Percentiles rank a stretch among this genome's conserved stretches.
These are phyloP conservation scores for Carex cristatella DNA, from an alignment of 176 grass and related monocot species.

Conservation along the genomic window DNA sequence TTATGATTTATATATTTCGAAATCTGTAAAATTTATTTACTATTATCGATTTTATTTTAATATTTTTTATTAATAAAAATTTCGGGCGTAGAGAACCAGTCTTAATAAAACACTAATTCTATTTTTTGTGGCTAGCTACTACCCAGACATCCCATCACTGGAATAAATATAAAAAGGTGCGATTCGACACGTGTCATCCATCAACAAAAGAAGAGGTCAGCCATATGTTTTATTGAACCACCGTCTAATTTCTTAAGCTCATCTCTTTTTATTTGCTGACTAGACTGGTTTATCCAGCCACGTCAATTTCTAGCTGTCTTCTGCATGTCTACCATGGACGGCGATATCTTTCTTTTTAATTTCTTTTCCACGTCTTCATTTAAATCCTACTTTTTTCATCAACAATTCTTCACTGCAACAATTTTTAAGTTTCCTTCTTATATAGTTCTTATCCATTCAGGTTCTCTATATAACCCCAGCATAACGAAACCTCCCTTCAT, in stretches of 20 bases:
- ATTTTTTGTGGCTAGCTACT: not conserved
- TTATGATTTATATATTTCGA: too few species aligned
- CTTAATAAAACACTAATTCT: not conserved
- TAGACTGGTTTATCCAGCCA: slow-evolving; percentile 17
- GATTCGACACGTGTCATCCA: slow-evolving; percentile 3
- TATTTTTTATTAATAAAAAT: too few species aligned
- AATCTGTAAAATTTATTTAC: too few species aligned
- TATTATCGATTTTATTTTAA: too few species aligned
- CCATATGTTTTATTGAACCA: not conserved
- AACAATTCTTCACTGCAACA: not conserved
- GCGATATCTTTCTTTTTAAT: not conserved
- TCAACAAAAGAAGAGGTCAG: not conserved
- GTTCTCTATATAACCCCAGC: not conserved
- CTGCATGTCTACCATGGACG: not conserved
- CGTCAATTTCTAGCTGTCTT: not conserved
- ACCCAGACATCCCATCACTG: not conserved
- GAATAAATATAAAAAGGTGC: not conserved
- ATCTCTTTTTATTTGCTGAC: slow-evolving; percentile 13
- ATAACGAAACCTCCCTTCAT: not conserved
- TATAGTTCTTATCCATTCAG: not conserved
- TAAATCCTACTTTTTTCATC: not conserved
- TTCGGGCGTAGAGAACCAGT: too few species aligned
- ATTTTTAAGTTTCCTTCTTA: not conserved
- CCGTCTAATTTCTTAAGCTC: not conserved
- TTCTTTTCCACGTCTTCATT: not conserved